These are phyloP conservation scores for Apiosordaria backusii DNA, from an alignment of 495 filamentous ascomycete species.

Conservation along the genomic window DNA sequence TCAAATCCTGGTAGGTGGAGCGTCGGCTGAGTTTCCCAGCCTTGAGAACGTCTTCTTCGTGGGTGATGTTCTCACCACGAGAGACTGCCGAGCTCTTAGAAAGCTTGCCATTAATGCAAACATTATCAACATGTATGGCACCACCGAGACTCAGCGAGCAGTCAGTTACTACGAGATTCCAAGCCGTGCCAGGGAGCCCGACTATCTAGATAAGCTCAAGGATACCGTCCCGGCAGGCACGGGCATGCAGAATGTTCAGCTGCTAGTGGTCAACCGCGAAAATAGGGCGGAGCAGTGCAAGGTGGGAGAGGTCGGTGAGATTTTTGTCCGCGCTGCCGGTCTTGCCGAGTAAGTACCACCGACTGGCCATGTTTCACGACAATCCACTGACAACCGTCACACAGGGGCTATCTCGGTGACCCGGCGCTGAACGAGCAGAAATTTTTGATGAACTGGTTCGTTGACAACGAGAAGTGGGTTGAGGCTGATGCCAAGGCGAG, in stretches of 20 bases:
- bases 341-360: constrained; percentile 58
- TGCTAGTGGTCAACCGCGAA: constrained; percentile 82
- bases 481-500: constrained; percentile 55
- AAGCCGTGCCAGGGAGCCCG: constrained; percentile 60
- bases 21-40: constrained; percentile 68
- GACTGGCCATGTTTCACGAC: background rate
- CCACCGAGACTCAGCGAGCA: constrained; percentile 83
- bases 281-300: constrained; percentile 68
- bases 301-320: constrained; percentile 81
- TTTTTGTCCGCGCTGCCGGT: constrained; percentile 83
- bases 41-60: constrained; percentile 89
- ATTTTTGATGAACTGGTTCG: constrained; percentile 88
- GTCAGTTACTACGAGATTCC: constrained; percentile 88
- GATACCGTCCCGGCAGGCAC: constrained; percentile 83
- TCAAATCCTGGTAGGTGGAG: constrained; percentile 87
- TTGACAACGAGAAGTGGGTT: constrained; percentile 69
- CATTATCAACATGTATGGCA: constrained; percentile 91
- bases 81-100: constrained; percentile 77
- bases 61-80: constrained; percentile 83
- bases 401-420: constrained; percentile 66
- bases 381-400: background rate
- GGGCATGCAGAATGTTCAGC: constrained; percentile 91
- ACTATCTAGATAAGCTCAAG: constrained; percentile 65
- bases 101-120: constrained; percentile 71
- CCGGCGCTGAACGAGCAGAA: constrained; percentile 69